Percentiles rank a stretch among this genome's conserved stretches.
phyloP scores from a whole-genome alignment of 306 rosid species.

The Erythrophleum fordii region DNA sequence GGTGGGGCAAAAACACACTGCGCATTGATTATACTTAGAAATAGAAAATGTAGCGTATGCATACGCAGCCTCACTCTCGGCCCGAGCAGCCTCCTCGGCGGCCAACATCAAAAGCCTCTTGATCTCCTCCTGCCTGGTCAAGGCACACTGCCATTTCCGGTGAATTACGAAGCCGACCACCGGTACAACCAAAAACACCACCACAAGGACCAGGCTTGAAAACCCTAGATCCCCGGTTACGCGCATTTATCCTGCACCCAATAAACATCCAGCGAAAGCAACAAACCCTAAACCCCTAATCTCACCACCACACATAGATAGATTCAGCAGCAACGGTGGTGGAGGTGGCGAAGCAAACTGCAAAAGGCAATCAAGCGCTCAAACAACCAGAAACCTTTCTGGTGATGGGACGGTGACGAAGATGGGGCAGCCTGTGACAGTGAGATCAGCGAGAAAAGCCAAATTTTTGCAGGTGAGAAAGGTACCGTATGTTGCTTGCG shows the following conservation, averaged over 20 bases:
- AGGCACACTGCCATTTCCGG: conserved; percentile 70
- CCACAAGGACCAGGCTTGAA: conserved; percentile 63
- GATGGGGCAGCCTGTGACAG: conserved; percentile 23
- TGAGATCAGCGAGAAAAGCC: conserved; percentile 5
- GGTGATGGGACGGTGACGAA: conserved; percentile 31
- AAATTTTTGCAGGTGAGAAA: not conserved
- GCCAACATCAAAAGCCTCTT: conserved; percentile 74
- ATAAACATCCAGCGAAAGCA: conserved; percentile 58
- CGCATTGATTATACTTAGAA: conserved; percentile 55
- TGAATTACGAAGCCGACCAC: conserved; percentile 56
- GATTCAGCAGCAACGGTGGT: conserved; percentile 20
- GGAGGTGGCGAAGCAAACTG: not conserved
- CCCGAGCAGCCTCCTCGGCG: conserved; percentile 76
- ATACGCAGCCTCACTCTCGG: conserved; percentile 69
- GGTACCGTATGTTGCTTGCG: not conserved
- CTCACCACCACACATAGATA: conserved; percentile 60
- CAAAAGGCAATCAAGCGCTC: not conserved
- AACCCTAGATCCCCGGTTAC: conserved; percentile 84
- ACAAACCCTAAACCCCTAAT: conserved; percentile 45
- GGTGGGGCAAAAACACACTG: conserved; percentile 77
- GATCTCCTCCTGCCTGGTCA: conserved; percentile 78
- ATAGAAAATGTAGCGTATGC: conserved; percentile 35
- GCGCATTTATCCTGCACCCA: conserved; percentile 75
- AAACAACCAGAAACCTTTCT: not conserved
- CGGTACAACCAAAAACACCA: conserved; percentile 54